phyloP scores from a whole-genome alignment of 495 filamentous ascomycete genomes.

The Penicillium pancosmium region DNA sequence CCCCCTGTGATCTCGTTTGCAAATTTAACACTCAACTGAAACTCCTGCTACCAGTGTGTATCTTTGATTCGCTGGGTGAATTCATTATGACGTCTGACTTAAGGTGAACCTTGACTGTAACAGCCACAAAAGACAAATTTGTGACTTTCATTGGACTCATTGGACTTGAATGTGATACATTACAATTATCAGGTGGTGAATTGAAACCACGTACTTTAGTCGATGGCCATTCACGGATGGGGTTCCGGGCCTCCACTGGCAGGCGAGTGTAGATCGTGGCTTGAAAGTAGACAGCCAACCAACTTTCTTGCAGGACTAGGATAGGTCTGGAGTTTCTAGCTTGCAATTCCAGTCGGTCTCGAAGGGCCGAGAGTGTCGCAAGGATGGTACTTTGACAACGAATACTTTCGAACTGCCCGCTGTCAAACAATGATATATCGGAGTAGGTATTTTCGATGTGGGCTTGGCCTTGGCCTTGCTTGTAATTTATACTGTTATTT shows the following conservation, averaged over 20 bases:
- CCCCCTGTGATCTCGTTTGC: not conserved
- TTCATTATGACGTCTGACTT: constrained; percentile 1
- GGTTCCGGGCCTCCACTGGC: not conserved
- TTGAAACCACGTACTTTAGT: too few species aligned
- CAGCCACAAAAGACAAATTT: constrained; percentile 30
- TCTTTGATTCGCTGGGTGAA: not conserved
- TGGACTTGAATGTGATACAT: not conserved
- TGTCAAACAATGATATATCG: too few species aligned
- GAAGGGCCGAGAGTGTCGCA: too few species aligned
- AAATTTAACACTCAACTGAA: not conserved
- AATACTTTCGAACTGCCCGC: too few species aligned
- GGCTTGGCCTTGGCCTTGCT: too few species aligned
- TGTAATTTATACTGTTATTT: too few species aligned
- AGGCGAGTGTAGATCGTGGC: not conserved
- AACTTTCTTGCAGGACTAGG: not conserved
- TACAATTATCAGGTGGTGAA: not conserved
- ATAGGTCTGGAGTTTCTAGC: not conserved
- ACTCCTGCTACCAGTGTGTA: not conserved
- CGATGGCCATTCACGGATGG: not conserved
- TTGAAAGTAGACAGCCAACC: not conserved
- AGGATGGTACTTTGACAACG: too few species aligned
- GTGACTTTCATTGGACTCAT: not conserved
- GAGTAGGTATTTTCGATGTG: too few species aligned
- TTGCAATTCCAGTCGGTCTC: constrained; percentile 26
- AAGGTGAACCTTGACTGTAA: not conserved